phyloP scores from a whole-genome alignment of 192 early-diverging fungal genomes.

The Rhizophagus prolifer region DNA sequence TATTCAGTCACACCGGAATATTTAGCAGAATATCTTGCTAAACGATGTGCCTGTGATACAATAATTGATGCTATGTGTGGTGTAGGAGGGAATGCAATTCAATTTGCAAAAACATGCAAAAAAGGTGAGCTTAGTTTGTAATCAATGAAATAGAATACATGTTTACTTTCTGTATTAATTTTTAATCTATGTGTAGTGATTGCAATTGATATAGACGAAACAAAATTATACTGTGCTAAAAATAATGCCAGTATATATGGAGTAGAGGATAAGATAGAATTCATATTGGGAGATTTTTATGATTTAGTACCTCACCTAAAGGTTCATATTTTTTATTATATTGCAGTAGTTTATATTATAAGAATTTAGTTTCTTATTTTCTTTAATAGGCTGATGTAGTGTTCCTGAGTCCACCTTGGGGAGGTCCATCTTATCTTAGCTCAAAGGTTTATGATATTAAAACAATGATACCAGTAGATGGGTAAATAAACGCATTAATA shows the following conservation, averaged over 20 bases:
- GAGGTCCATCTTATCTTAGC: slow-evolving; percentile 76
- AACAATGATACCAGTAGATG: slow-evolving; percentile 71
- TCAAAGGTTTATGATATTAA: slow-evolving; percentile 64
- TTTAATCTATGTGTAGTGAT: slow-evolving; percentile 56
- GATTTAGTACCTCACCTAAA: slow-evolving; percentile 66
- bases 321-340: slow-evolving; percentile 28
- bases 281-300: slow-evolving; percentile 88
- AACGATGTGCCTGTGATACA: slow-evolving; percentile 58
- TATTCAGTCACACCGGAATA: slow-evolving; percentile 93
- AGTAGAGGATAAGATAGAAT: slow-evolving; percentile 88
- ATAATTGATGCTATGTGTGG: slow-evolving; percentile 96
- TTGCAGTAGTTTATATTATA: not conserved
- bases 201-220: slow-evolving; percentile 87
- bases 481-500: slow-evolving; percentile 46
- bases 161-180: not conserved
- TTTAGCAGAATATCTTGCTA: slow-evolving; percentile 78
- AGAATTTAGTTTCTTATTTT: slow-evolving; percentile 11
- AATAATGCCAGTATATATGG: slow-evolving; percentile 91
- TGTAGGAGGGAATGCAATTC: slow-evolving; percentile 94
- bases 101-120: slow-evolving; percentile 88
- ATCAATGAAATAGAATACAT: not conserved
- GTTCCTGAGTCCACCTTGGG: slow-evolving; percentile 97
- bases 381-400: slow-evolving; percentile 75
- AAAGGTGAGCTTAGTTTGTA: slow-evolving; percentile 46
- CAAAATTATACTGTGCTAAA: slow-evolving; percentile 73